Percentiles rank a stretch among this genome's conserved stretches.
Evolutionary conservation across 2,329 filamentous ascomycete genomes (phyloP).

Genomic region (Cryphonectria nitschkei): DNA sequence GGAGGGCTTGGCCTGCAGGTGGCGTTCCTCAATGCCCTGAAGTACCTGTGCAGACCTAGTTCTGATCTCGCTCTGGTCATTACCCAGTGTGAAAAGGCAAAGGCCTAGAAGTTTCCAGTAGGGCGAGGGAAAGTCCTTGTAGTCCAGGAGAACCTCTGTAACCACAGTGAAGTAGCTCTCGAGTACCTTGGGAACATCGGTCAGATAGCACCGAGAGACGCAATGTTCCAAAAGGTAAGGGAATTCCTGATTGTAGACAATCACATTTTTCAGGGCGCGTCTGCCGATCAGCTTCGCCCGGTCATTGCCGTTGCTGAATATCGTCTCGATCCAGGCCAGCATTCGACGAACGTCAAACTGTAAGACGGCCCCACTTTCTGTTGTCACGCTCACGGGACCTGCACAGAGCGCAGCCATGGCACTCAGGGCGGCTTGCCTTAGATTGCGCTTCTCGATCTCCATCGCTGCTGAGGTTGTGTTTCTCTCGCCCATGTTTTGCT

Average conservation of each 20-base stretch:
- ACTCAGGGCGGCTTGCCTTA: constrained; percentile 87
- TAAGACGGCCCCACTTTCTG: constrained; percentile 82
- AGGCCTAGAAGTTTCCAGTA: constrained; percentile 92
- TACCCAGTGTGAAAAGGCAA: constrained; percentile 89
- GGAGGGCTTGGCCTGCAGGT: constrained; percentile 73
- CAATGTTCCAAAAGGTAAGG: constrained; percentile 86
- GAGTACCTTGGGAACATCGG: constrained; percentile 78
- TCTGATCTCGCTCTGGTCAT: constrained; percentile 85
- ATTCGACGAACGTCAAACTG: constrained; percentile 93
- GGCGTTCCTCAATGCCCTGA: constrained; percentile 79
- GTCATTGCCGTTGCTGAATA: constrained; percentile 91
- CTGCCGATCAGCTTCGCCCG: constrained; percentile 89
- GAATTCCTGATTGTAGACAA: constrained; percentile 87
- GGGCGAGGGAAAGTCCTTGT: constrained; percentile 78
- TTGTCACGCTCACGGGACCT: constrained; percentile 82
- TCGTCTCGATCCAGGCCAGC: constrained; percentile 92
- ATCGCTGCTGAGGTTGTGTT: constrained; percentile 84
- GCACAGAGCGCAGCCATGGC: constrained; percentile 94
- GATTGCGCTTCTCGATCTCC: constrained; percentile 94
- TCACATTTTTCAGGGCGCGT: constrained; percentile 84
- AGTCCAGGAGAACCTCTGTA: constrained; percentile 81
- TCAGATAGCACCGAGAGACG: constrained; percentile 86
- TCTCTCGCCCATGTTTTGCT: constrained; percentile 75
- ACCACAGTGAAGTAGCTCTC: constrained; percentile 96
- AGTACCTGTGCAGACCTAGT: constrained; percentile 85